Evolutionary conservation across 179 eudicot genomes (phyloP).

Genomic region (Gypsophila paniculata): DNA sequence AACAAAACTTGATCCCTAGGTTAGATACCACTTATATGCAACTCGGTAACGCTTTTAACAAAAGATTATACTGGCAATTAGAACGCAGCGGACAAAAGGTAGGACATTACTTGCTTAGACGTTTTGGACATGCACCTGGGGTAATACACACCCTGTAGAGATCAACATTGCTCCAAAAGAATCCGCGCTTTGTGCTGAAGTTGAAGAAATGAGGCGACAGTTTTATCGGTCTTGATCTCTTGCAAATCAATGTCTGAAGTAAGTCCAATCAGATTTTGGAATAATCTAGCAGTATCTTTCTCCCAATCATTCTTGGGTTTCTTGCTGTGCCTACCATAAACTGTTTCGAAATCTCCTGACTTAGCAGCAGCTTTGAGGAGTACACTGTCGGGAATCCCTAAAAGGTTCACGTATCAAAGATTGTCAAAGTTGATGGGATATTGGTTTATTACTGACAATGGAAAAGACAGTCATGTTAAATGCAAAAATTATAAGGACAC

Average conservation of each 20-base stretch:
- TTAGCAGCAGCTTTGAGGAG: constrained; percentile 67
- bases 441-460: not conserved
- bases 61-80: not conserved
- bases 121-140: not conserved
- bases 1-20: constrained; percentile 27
- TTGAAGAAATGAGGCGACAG: constrained; percentile 30
- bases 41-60: not conserved
- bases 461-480: not conserved
- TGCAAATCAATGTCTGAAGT: constrained; percentile 20
- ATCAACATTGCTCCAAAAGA: constrained; percentile 52
- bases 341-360: constrained; percentile 77
- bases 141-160: not conserved
- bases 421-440: not conserved
- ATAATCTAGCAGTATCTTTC: constrained; percentile 28
- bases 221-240: constrained; percentile 15
- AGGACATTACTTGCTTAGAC: not conserved
- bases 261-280: constrained; percentile 34
- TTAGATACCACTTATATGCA: constrained; percentile 8
- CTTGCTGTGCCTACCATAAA: constrained; percentile 43
- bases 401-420: constrained; percentile 17
- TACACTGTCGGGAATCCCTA: constrained; percentile 82
- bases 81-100: not conserved
- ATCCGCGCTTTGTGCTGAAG: constrained; percentile 58
- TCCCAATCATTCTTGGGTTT: constrained; percentile 28
- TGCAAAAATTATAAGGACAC: not conserved